Percentiles rank a stretch among this genome's conserved stretches.
These are phyloP conservation scores for Paramecium tetraurelia DNA, from an alignment of 73 alveolate species.

Conservation along the genomic window DNA sequence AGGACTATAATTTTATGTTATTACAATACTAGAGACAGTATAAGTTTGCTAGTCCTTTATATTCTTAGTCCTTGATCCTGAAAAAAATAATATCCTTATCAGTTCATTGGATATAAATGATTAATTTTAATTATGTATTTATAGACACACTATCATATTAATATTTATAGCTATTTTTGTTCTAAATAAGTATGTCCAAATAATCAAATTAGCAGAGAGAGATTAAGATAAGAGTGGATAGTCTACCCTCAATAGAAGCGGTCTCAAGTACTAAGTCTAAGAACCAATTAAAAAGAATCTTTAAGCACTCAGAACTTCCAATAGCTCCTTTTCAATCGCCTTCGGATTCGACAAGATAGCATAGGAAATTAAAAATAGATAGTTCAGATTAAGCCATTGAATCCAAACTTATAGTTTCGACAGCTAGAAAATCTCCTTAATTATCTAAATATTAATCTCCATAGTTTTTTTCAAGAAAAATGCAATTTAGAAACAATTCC, in stretches of 20 bases:
- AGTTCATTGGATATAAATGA: not conserved
- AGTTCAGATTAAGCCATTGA: not conserved
- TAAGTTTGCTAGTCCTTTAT: too few relatives aligned
- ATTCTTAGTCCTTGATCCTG: too few relatives aligned
- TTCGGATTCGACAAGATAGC: not conserved
- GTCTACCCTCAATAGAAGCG: not conserved
- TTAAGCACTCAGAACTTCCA: slow-evolving; percentile 15
- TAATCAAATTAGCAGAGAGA: not conserved
- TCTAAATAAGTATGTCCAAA: not conserved
- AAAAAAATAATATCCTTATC: not conserved
- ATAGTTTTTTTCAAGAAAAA: not conserved
- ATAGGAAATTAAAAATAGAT: not conserved
- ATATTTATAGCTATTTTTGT: not conserved
- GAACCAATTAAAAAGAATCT: slow-evolving; percentile 1
- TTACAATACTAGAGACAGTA: too few relatives aligned
- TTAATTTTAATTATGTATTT: not conserved
- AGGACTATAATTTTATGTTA: too few relatives aligned
- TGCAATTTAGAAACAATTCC: not conserved
- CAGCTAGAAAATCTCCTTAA: not conserved
- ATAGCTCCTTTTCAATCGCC: too few relatives aligned
- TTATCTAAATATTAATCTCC: not conserved
- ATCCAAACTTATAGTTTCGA: not conserved
- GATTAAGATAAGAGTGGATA: not conserved
- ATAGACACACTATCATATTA: not conserved
- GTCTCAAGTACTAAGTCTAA: not conserved